Percentiles rank a stretch among this genome's conserved stretches.
Evolutionary conservation across 345 rosid genomes (phyloP).

Genomic region (Eucalyptus viminalis): DNA sequence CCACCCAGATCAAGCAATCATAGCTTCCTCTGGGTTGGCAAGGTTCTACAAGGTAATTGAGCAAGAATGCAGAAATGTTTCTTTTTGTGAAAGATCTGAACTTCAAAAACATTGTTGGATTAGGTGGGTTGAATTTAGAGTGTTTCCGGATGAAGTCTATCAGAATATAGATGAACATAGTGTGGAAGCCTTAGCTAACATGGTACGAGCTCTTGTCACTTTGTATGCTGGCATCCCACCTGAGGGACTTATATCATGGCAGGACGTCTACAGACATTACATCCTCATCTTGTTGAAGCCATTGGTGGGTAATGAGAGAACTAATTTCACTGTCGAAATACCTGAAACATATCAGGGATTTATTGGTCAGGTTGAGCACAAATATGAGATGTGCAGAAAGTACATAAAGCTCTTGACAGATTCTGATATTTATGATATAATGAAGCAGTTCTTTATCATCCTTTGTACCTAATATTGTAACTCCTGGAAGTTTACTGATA

Average conservation of each 20-base stretch:
- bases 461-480: conserved; percentile 30
- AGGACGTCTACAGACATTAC: conserved; percentile 64
- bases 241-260: conserved; percentile 46
- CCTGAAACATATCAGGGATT: conserved; percentile 64
- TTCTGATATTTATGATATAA: conserved; percentile 47
- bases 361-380: conserved; percentile 52
- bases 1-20: conserved; percentile 8
- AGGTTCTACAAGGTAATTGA: conserved; percentile 39
- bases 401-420: conserved; percentile 56
- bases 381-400: conserved; percentile 35
- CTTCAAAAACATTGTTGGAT: conserved; percentile 68
- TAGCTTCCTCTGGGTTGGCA: conserved; percentile 21
- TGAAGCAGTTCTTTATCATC: conserved; percentile 44
- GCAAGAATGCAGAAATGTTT: conserved; percentile 74
- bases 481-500: conserved; percentile 42
- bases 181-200: conserved; percentile 76
- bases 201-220: conserved; percentile 50
- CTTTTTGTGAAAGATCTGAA: conserved; percentile 66
- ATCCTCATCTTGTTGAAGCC: conserved; percentile 32
- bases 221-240: conserved; percentile 28
- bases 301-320: conserved; percentile 29
- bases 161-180: conserved; percentile 37
- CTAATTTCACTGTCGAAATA: conserved; percentile 25
- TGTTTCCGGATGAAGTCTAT: conserved; percentile 56
- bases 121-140: conserved; percentile 55